Base-by-base conservation (phyloP, 352 stramenopile genomes). In the Pelagophyceae sp. region DNA sequence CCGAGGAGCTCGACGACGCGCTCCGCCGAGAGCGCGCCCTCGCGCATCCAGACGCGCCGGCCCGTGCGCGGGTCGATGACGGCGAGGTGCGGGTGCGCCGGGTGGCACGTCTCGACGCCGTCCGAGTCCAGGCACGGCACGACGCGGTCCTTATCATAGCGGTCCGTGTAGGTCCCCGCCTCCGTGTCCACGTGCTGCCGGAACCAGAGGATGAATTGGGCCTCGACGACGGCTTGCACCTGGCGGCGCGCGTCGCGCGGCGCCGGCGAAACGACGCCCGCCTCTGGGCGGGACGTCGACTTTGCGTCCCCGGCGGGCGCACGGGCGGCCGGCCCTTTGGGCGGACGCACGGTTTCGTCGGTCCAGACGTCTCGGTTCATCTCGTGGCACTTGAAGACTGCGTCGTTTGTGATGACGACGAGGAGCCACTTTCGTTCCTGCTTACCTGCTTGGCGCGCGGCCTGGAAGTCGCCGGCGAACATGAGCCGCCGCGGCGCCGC, bases 281-380 rank as follows among this genome's bases (percentile, higher is more conserved):
- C n/a, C n/a, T n/a, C n/a, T n/a, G n/a, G n/a, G n/a, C n/a, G n/a
- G n/a, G n/a, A n/a, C n/a, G n/a, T n/a, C n/a, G n/a, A n/a, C n/a
- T n/a, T n/a, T n/a, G n/a, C n/a, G n/a, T n/a, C n/a, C n/a, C n/a
- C n/a, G n/a, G n/a, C n/a, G n/a, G n/a, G n/a, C n/a, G n/a, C n/a
- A n/a, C n/a, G n/a, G n/a, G n/a, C n/a, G n/a, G n/a, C n/a, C n/a
- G n/a, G n/a, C n/a, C n/a, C n/a, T n/a, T n/a, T n/a, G n/a, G n/a
- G n/a, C n/a, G n/a, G n/a, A n/a, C n/a, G n/a, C 0, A 96, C 89
- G 20, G 89, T 77, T 79, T 98, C 93, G 82, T 97, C 90, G 72
- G 90, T 87, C 93, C 93, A 98, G 65, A 94, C 95, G 85, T 98
- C 93, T 29, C 93, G 86, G 83, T 98, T 98, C 33, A 98, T 86